Evolutionary conservation across 345 rosid species (phyloP).

Genomic region (Brassica incana): DNA sequence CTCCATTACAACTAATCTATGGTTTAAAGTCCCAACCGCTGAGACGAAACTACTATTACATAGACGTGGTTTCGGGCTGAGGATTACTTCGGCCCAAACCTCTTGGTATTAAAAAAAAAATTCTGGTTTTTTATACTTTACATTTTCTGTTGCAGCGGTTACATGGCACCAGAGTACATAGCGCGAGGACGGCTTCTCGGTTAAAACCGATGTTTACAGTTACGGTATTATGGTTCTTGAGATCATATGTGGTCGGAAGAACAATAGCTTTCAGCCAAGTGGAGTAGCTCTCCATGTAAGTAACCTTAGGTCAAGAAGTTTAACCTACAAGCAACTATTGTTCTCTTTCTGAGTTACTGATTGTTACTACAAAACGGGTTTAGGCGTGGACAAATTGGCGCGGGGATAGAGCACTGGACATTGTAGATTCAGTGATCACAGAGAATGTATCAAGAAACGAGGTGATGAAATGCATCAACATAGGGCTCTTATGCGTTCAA

Average conservation of each 20-base stretch:
- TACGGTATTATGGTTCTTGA: conserved; percentile 50
- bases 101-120: too few species aligned
- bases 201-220: conserved; percentile 51
- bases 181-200: not conserved
- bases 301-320: not conserved
- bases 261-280: conserved; percentile 35
- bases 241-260: conserved; percentile 43
- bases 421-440: conserved; percentile 38
- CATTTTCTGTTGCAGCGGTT: conserved; percentile 28
- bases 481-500: conserved; percentile 54
- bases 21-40: too few species aligned
- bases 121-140: not conserved
- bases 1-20: not conserved
- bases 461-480: conserved; percentile 46
- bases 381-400: conserved; percentile 56
- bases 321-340: not conserved
- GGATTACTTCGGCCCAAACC: too few species aligned
- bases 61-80: too few species aligned
- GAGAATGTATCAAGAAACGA: conserved; percentile 27
- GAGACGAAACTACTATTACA: too few species aligned
- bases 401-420: conserved; percentile 24
- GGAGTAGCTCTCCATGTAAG: conserved; percentile 43
- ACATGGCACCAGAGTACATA: conserved; percentile 49
- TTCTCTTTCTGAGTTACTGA: not conserved
- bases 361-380: conserved; percentile 2